Base-by-base conservation (phyloP, 23 red algal species). In the Agarophyton chilense region DNA sequence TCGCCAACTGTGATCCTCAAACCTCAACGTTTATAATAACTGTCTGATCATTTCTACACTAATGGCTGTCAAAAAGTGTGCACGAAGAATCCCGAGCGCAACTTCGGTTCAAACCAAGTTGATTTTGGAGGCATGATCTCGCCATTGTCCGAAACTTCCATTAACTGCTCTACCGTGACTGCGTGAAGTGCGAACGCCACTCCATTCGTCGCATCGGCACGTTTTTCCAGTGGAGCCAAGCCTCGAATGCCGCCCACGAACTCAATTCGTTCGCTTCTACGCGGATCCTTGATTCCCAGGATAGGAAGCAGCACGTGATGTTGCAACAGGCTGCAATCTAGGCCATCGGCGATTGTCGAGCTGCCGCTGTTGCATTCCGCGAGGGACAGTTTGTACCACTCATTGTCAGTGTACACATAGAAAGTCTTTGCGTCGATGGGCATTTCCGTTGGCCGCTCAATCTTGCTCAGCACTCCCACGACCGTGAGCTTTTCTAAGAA, bases 101-200 rank as follows among this genome's bases (percentile, higher is more conserved):
- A 81, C 72, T 94, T 94, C 28, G 91, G 91, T 65, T 84, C 74
- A 77, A 94, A 94, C 81, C 91, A 94, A 55, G 91, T 94, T 10
- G 79, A 86, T 38, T 94, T 94, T 14, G 91, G 91, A 10, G 91
- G 91, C 91, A 94, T 94, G 53, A 85, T 65, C 72, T 79, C 91
- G 5, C 68, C 68, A 7, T 45, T 51, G 74, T 94, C 91, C 24
- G 91, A 55, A 67, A 94, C 82, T 42, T 79, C 35, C 65, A 94
- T 67, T 8, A 94, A 56, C 32, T 86, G 55, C 34, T 53, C 71
- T 10, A 94, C 71, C 28, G 81, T 55, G 0, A 94, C 91, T 14
- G 91, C 57, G 52, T 60, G 46, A 42, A 94, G 39, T 12, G 68
- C 71, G 74, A 94, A 94, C 19, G 91, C 91, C 2, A 86, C 68